Base-by-base conservation (phyloP, 495 filamentous ascomycete genomes). In the Barbatosphaeria neglecta region DNA sequence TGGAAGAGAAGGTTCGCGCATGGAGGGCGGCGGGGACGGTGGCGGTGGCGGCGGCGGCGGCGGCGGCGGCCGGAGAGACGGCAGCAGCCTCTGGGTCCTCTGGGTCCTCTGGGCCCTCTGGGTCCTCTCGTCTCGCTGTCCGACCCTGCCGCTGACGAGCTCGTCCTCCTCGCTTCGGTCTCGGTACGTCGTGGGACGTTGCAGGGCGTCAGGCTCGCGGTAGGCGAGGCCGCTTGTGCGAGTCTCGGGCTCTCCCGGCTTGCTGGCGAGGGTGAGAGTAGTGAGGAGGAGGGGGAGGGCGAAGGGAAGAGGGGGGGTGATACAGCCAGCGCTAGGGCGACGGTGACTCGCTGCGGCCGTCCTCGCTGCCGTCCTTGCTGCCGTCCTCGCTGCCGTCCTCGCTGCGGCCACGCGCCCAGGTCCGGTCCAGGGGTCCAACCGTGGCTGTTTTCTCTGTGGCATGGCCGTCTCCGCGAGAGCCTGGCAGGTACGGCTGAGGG, bases 1-100 rank as follows among this genome's bases (percentile, higher is more conserved):
- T 10, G 31, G 31, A n/a, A n/a, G 31, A n/a, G 24, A 9, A 4
- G 31, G 31, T n/a, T 15, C 13, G 47, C 63, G 60, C 66, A 70
- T 71, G 47, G 59, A 47, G 43, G 41, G 39, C 44, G 49, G 15
- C 31, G 52, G 48, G 24, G 40, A 45, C 31, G 47, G 43, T 38
- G 44, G 24, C 19, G n/a, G 20, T 17, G 43, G 31, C 31, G 31
- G 31, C 9, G 31, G 31, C 31, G 31, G 31, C 31, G 31, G 50
- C 37, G 40, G 31, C 31, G 9, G 31, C 9, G 16, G 10, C 31
- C 13, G n/a, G n/a, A n/a, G n/a, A n/a, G n/a, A n/a, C n/a, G n/a
- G n/a, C n/a, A n/a, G n/a, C n/a, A n/a, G n/a, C n/a, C n/a, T n/a
- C n/a, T n/a, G n/a, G n/a, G n/a, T n/a, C n/a, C n/a, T n/a, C n/a